Base-by-base conservation (phyloP, 2,329 filamentous ascomycete species). In the Diplocarpon rosae region DNA sequence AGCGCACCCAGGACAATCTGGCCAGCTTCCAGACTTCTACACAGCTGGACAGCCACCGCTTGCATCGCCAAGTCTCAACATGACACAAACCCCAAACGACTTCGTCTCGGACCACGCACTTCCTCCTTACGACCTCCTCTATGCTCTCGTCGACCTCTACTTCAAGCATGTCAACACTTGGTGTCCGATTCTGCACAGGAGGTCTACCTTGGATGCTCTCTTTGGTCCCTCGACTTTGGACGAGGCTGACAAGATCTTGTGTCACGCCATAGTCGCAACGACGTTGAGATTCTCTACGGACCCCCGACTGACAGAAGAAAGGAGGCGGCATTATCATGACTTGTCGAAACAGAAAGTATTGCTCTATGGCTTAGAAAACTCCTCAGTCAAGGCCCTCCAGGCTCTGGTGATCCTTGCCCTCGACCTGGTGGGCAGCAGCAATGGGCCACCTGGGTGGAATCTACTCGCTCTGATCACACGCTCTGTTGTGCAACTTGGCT, bases 361-460 rank as follows among this genome's bases (percentile, higher is more conserved):
- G 11, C 71, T 95, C 0, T 93, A 93, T 56, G 87, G 88, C 4
- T 75, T 95, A 56, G 87, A 94, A 57, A 88, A 92, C 55, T 89
- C 86, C 11, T 92, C 87, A 0, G 86, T 95, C 47, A 90, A 88
- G 62, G 80, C 86, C 1, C 69, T 95, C 5, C 87, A 95, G 60
- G 88, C 89, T 5, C 69, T 95, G 6, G 85, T 94, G 1, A 92
- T 95, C 39, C 69, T 95, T 5, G 85, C 88, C 0, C 66, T 95
- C 10, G 88, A 95, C 59, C 72, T 94, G 17, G 82, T 87, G 28
- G 89, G 89, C 8, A 85, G 77, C 55, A 88, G 87, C 31, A 94
- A 95, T 60, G 89, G 89, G 0, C 88, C 88, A 2, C 87, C 88
- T 0, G 88, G 86, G 2, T 94, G 88, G 88, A 94, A 94, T 59